Percentiles rank a stretch among this genome's conserved stretches.
phyloP scores from a whole-genome alignment of 805 yeast genomes.

The Candida tammaniensis region DNA sequence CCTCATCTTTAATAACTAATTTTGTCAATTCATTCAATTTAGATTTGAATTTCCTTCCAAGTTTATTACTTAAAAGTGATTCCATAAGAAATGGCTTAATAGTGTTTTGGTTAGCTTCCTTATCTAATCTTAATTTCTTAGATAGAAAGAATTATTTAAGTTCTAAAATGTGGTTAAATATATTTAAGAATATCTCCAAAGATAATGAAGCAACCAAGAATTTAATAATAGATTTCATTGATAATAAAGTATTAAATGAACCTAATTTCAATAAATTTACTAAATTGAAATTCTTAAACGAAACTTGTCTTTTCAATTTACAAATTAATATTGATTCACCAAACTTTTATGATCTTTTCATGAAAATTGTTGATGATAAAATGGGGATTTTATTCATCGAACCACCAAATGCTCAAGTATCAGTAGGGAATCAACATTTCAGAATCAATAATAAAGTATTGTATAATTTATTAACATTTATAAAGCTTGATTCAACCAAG shows the following conservation, averaged over 20 bases:
- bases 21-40: constrained; percentile 70
- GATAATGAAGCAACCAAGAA: constrained; percentile 45
- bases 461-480: constrained; percentile 55
- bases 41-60: constrained; percentile 57
- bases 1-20: constrained; percentile 38
- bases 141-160: constrained; percentile 63
- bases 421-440: constrained; percentile 51
- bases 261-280: constrained; percentile 59
- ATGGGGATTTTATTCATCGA: constrained; percentile 51
- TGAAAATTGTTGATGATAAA: constrained; percentile 40
- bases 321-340: constrained; percentile 31
- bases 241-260: constrained; percentile 55
- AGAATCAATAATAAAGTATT: constrained; percentile 66
- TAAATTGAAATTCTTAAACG: constrained; percentile 76
- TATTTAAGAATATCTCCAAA: constrained; percentile 62
- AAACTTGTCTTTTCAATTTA: constrained; percentile 61
- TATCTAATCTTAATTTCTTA: constrained; percentile 48
- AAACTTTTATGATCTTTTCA: constrained; percentile 32
- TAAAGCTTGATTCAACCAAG: constrained; percentile 72
- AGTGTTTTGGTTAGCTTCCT: constrained; percentile 56
- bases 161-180: constrained; percentile 54
- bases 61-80: constrained; percentile 50
- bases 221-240: constrained; percentile 46
- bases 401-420: constrained; percentile 13
- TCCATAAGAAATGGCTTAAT: constrained; percentile 58